Conservation (phyloP, 805 yeast species). For the Pichia nanzhaoensis region DNA sequence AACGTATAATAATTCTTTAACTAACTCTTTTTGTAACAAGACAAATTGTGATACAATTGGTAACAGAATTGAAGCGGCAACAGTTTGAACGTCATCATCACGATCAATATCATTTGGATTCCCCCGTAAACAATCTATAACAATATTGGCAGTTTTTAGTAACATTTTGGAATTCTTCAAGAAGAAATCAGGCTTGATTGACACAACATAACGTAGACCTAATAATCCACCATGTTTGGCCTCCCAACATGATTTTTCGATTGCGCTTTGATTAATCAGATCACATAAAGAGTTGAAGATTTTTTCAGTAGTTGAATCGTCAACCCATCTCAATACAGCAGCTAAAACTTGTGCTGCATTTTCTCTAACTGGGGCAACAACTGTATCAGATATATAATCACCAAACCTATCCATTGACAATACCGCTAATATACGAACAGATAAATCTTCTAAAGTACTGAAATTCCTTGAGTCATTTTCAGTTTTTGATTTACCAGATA, state of each 20-base stretch:
- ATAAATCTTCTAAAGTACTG: slow-evolving; percentile 76
- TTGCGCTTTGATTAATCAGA: slow-evolving; percentile 58
- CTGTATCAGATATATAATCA: slow-evolving; percentile 95
- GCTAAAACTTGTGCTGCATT: slow-evolving; percentile 94
- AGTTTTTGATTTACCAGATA: slow-evolving; percentile 49
- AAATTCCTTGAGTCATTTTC: slow-evolving; percentile 64
- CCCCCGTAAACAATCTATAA: slow-evolving; percentile 61
- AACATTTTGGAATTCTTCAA: slow-evolving; percentile 50
- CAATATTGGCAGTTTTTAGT: slow-evolving; percentile 73
- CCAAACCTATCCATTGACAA: slow-evolving; percentile 94
- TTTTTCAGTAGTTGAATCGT: slow-evolving; percentile 47
- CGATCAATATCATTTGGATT: slow-evolving; percentile 79
- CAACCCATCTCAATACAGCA: slow-evolving; percentile 73
- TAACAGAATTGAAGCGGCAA: slow-evolving; percentile 85
- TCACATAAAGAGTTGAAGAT: slow-evolving; percentile 61
- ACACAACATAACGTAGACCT: slow-evolving; percentile 86
- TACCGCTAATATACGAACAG: slow-evolving; percentile 75
- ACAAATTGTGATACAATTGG: slow-evolving; percentile 90
- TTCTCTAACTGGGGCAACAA: slow-evolving; percentile 96
- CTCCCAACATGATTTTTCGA: slow-evolving; percentile 69
- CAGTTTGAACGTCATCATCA: slow-evolving; percentile 97
- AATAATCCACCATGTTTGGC: slow-evolving; percentile 98
- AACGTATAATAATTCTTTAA: slow-evolving; percentile 48
- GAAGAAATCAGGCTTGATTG: slow-evolving; percentile 78
- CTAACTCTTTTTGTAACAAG: slow-evolving; percentile 45